Conservation (phyloP, 129 eudicot species). For the Artemisia argyi region DNA sequence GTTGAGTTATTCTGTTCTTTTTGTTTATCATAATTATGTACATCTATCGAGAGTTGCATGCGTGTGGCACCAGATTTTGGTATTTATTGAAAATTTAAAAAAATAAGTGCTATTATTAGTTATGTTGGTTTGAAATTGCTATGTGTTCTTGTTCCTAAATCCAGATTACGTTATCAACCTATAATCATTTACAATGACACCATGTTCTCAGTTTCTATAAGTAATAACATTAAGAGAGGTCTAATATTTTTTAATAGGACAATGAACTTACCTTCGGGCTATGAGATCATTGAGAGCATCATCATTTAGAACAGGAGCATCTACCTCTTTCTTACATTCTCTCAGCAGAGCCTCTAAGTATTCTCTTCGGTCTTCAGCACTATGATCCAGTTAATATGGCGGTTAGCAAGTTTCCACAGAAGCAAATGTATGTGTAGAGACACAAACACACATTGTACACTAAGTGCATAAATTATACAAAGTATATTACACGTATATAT, state of each 20-base stretch:
- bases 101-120: neutral
- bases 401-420: conserved; percentile 5
- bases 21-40: too few species aligned
- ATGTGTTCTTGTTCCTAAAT: conserved; percentile 8
- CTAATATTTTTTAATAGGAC: conserved; percentile 9
- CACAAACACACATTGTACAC: neutral
- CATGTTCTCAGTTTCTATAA: conserved; percentile 3
- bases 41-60: too few species aligned
- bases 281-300: conserved; percentile 87
- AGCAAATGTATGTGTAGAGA: neutral
- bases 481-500: neutral
- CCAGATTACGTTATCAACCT: conserved; percentile 9
- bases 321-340: conserved; percentile 98
- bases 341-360: conserved; percentile 95
- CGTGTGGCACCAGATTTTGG: too few species aligned
- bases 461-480: neutral
- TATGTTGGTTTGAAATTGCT: conserved; percentile 2
- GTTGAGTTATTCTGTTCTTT: too few species aligned
- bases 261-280: conserved; percentile 72
- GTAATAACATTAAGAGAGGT: conserved; percentile 6
- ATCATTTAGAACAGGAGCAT: conserved; percentile 89
- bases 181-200: conserved; percentile 14
- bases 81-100: too few species aligned
- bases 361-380: conserved; percentile 99
- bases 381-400: conserved; percentile 29